Evolutionary conservation across 139 green algal species (phyloP).

Genomic region (Zygnema cylindricum): DNA sequence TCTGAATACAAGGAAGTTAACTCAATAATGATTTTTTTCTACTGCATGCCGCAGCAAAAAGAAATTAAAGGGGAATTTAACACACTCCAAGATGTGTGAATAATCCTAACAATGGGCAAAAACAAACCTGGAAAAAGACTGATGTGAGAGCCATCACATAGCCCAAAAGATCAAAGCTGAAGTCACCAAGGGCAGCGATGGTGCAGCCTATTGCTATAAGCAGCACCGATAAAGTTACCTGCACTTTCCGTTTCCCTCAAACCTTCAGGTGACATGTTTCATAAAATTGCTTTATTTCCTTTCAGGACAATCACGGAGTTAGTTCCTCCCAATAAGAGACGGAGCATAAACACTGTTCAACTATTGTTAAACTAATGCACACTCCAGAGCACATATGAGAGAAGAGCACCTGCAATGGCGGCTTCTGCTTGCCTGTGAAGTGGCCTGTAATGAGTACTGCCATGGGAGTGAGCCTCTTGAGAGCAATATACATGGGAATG

Average conservation of each 20-base stretch:
- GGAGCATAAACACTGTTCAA: no score
- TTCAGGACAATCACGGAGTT: no score
- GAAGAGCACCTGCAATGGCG: slow-evolving; percentile 26
- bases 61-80: no score
- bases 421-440: slow-evolving; percentile 39
- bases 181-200: slow-evolving; percentile 68
- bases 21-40: no score
- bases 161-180: slow-evolving; percentile 72
- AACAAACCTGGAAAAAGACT: slow-evolving; percentile 68
- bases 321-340: no score
- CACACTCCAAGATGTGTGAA: no score
- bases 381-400: slow-evolving; percentile 10
- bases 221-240: slow-evolving; percentile 53
- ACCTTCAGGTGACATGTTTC: no score
- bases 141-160: slow-evolving; percentile 74
- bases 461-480: slow-evolving; percentile 57
- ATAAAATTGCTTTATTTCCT: no score
- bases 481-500: slow-evolving; percentile 67
- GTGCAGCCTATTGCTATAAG: slow-evolving; percentile 60
- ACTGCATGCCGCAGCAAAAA: no score
- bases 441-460: slow-evolving; percentile 37
- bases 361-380: neutral
- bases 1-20: no score
- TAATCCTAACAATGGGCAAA: no score
- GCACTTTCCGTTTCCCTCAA: no score